phyloP scores from a whole-genome alignment of 495 filamentous ascomycete species.

The Evansstolkia leycettana region DNA sequence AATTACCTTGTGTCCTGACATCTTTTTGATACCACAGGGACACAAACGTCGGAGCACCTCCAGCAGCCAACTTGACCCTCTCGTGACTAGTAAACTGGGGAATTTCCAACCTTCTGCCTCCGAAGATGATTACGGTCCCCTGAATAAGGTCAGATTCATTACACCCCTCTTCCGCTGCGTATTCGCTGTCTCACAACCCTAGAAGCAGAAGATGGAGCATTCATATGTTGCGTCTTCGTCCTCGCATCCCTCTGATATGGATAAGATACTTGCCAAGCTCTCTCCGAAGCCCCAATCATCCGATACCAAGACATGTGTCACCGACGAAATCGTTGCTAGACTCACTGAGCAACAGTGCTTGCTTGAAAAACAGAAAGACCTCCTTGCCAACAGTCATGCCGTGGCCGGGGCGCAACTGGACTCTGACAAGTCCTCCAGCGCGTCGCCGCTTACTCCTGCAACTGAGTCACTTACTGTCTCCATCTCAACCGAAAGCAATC shows the following conservation, averaged over 20 bases:
- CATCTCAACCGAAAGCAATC: slow-evolving; percentile 13
- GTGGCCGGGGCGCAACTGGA: slow-evolving; percentile 20
- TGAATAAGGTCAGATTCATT: slow-evolving; percentile 24
- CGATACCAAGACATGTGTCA: slow-evolving; percentile 9
- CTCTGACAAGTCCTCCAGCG: slow-evolving; percentile 34
- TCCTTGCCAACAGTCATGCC: slow-evolving; percentile 24
- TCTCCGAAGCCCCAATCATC: slow-evolving; percentile 16
- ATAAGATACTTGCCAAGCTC: slow-evolving; percentile 26
- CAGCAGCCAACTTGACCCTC: slow-evolving; percentile 17
- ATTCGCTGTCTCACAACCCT: slow-evolving; percentile 26
- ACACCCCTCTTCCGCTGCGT: neutral
- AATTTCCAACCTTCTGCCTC: slow-evolving; percentile 15
- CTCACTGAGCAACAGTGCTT: slow-evolving; percentile 53
- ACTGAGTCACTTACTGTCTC: slow-evolving; percentile 36
- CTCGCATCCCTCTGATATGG: slow-evolving; percentile 21
- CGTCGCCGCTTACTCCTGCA: slow-evolving; percentile 45
- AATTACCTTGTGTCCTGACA: neutral
- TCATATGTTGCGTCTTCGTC: slow-evolving; percentile 12
- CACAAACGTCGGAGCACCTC: slow-evolving; percentile 16
- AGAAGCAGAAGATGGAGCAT: slow-evolving; percentile 42
- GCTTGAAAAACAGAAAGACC: slow-evolving; percentile 42
- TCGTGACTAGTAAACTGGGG: slow-evolving; percentile 28
- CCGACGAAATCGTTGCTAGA: slow-evolving; percentile 36
- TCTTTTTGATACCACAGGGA: slow-evolving; percentile 6
- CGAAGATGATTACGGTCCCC: slow-evolving; percentile 11